Percentiles rank a stretch among this genome's conserved stretches.
phyloP scores from a whole-genome alignment of 441 rosid species.

The Sinapis alba region DNA sequence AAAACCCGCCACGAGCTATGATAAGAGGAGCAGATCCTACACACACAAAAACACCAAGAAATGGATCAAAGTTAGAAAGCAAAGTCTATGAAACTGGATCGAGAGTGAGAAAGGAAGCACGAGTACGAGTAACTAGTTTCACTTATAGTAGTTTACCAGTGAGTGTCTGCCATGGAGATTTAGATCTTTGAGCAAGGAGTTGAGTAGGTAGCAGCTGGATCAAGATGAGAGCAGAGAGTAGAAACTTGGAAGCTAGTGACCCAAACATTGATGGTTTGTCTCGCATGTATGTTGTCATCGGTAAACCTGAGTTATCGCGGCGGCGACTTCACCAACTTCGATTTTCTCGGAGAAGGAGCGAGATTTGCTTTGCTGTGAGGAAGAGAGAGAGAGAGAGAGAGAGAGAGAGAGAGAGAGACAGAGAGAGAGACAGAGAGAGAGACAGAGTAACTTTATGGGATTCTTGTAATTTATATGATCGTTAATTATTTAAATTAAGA shows the following conservation, averaged over 20 bases:
- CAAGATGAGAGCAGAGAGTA: conserved; percentile 38
- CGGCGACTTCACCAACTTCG: conserved; percentile 36
- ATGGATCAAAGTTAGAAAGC: neutral
- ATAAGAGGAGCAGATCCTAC: conserved; percentile 72
- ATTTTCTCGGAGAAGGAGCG: conserved; percentile 27
- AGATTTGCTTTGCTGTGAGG: conserved; percentile 35
- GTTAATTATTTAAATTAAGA: conserved; percentile 8
- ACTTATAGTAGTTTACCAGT: conserved; percentile 41
- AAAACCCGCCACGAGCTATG: conserved; percentile 88
- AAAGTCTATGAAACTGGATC: conserved; percentile 3
- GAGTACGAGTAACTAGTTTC: neutral
- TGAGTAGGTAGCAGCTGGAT: conserved; percentile 45
- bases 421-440: conserved; percentile 4
- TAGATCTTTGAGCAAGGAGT: conserved; percentile 73
- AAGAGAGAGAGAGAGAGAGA: conserved; percentile 21
- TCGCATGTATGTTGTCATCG: conserved; percentile 33
- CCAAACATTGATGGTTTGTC: conserved; percentile 48
- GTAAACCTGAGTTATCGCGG: conserved; percentile 24
- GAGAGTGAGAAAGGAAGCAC: conserved; percentile 3
- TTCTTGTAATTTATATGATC: conserved; percentile 20
- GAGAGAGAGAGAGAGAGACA: conserved; percentile 1
- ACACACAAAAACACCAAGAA: conserved; percentile 17
- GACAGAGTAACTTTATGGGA: conserved; percentile 16
- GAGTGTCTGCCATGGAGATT: conserved; percentile 60
- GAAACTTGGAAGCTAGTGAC: conserved; percentile 35